phyloP scores from a whole-genome alignment of 768 basidiomycete species.

The Neoboletus subvelutipes region DNA sequence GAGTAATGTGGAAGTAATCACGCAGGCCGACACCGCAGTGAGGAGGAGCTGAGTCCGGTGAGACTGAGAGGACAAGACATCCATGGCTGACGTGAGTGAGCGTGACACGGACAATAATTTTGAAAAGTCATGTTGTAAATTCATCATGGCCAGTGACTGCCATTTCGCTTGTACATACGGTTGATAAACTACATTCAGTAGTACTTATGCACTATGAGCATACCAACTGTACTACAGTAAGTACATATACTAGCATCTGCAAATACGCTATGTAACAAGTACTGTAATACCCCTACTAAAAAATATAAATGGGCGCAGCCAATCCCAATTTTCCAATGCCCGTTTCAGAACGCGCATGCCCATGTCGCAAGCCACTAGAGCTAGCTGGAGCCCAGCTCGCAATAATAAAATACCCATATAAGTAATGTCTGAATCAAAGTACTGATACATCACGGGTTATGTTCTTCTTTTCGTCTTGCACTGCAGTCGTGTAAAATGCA shows the following conservation, averaged over 20 bases:
- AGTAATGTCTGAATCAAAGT: conserved; percentile 15
- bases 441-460: conserved; percentile 22
- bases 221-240: no score
- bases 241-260: no score
- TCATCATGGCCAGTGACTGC: neutral
- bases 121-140: neutral
- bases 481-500: neutral
- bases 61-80: conserved; percentile 36
- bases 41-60: conserved; percentile 65
- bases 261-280: no score
- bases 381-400: conserved; percentile 11
- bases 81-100: conserved; percentile 16
- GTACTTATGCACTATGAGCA: no score
- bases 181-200: no score
- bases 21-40: conserved; percentile 63
- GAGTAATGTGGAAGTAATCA: conserved; percentile 59
- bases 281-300: no score
- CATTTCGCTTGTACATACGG: neutral
- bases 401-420: conserved; percentile 31
- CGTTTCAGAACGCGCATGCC: no score
- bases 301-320: no score
- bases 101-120: neutral
- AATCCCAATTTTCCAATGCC: no score
- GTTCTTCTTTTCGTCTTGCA: conserved; percentile 1
- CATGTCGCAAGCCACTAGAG: conserved; percentile 5